These are phyloP conservation scores for Eustoma russellianum DNA, from an alignment of 257 asterid genomes.

Conservation along the genomic window DNA sequence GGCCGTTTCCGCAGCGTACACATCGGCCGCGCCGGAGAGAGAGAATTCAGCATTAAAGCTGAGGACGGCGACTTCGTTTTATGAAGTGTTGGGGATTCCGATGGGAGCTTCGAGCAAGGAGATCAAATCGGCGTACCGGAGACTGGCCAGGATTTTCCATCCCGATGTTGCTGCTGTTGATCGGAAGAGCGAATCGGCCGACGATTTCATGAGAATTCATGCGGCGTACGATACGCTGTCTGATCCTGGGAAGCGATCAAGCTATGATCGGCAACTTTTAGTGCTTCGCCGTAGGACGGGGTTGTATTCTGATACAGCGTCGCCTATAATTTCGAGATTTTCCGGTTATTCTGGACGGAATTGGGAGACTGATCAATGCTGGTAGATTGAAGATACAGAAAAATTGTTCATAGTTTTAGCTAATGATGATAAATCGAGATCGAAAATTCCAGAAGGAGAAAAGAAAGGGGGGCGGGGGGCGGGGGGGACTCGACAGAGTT, in stretches of 20 bases:
- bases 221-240: constrained; percentile 34
- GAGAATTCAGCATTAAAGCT: constrained; percentile 1
- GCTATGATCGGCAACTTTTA: constrained; percentile 23
- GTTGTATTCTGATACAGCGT: not conserved
- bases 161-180: constrained; percentile 23
- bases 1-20: constrained; percentile 10
- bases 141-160: constrained; percentile 20
- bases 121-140: constrained; percentile 29
- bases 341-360: constrained; percentile 20
- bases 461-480: too few relatives aligned
- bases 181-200: constrained; percentile 18
- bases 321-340: constrained; percentile 5
- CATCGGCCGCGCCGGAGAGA: constrained; percentile 13
- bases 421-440: too few relatives aligned
- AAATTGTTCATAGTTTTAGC: too few relatives aligned
- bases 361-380: constrained; percentile 50
- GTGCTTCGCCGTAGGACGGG: constrained; percentile 1
- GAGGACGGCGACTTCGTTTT: constrained; percentile 18
- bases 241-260: constrained; percentile 31
- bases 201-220: constrained; percentile 30
- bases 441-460: too few relatives aligned
- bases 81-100: constrained; percentile 29
- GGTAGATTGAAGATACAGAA: constrained; percentile 15
- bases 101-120: constrained; percentile 21
- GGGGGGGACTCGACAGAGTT: too few relatives aligned